Base-by-base conservation (phyloP, 192 early-diverging fungal species). In the Coemansia sp. region DNA sequence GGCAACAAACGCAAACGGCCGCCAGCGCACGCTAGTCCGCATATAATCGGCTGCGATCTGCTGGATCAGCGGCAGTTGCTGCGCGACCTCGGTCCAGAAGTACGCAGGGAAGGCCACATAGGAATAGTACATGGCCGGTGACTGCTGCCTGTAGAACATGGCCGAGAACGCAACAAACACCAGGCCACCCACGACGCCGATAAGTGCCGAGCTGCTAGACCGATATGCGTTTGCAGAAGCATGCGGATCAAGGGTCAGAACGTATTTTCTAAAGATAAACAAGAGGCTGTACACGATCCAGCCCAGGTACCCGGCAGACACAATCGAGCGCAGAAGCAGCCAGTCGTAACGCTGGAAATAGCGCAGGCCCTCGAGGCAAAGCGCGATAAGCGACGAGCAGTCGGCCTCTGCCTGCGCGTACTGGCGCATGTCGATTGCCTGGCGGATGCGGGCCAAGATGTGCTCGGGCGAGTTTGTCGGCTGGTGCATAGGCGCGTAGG, bases 291-390 rank as follows among this genome's bases (percentile, higher is more conserved):
- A 94, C 2, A 80, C 63, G 67, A 95, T 93, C 96, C 96, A 98
- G 31, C 96, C 94, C 22, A 93, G 58, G 72, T 93, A 98, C 48
- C 96, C 96, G 29, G 84, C 72, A 12, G 89, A 91, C 22, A 98
- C 88, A 5, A 95, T 86, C 0, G 90, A 85, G 56, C 93, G 85
- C 60, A 98, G 77, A 71, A 96, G 92, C 6, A 96, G 77, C 96
- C 96, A 98, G 78, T 98, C 96, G 63, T 98, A 97, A 73, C 92
- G 96, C 78, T 98, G 94, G 54, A 93, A 91, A 81, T 97, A 98
- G 45, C 94, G 87, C 61, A 96, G 75, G n/a, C 96, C 96, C 55
- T 90, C 85, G 7, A 96, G 58, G 31, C 88, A 91, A 40, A 90
- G 77, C 5, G 76, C 63, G 25, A 91, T 86, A 22, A 96, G 73